These are phyloP conservation scores for Leccinum longicurvipes DNA, from an alignment of 768 basidiomycete species.

Conservation along the genomic window DNA sequence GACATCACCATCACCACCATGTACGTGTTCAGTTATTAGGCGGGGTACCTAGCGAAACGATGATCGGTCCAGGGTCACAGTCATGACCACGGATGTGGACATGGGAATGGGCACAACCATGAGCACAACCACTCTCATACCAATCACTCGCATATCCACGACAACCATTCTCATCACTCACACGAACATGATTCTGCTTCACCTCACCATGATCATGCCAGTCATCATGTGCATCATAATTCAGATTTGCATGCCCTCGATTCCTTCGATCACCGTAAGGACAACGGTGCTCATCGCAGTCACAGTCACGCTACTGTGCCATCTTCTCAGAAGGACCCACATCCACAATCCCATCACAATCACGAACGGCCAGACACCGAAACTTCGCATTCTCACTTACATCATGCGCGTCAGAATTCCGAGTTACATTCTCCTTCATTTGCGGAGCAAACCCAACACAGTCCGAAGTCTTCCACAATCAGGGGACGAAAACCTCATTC, in stretches of 20 bases:
- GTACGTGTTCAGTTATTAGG: no score
- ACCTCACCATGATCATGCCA: conserved; percentile 19
- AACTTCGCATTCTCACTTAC: conserved; percentile 23
- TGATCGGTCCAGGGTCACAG: conserved; percentile 16
- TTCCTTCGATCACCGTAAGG: conserved; percentile 7
- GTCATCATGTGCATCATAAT: conserved; percentile 19
- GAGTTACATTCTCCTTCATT: conserved; percentile 15
- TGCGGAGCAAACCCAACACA: conserved; percentile 6
- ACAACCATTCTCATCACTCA: conserved; percentile 26
- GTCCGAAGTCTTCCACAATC: conserved; percentile 14
- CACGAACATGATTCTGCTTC: conserved; percentile 8
- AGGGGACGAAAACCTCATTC: conserved; percentile 37
- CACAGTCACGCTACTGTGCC: conserved; percentile 16
- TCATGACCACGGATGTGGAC: conserved; percentile 13
- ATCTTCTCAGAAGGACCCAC: conserved; percentile 18
- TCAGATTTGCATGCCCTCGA: conserved; percentile 14
- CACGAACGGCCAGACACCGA: conserved; percentile 26
- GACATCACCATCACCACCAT: no score
- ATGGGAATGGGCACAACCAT: conserved; percentile 9
- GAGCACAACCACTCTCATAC: conserved; percentile 35
- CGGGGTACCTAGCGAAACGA: not conserved
- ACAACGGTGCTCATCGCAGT: conserved; percentile 10
- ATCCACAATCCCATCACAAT: conserved; percentile 24
- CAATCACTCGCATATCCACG: conserved; percentile 33
- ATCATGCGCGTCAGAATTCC: conserved; percentile 28